Base-by-base conservation (phyloP, 2,329 filamentous ascomycete species). In the Colletotrichum sp. region DNA sequence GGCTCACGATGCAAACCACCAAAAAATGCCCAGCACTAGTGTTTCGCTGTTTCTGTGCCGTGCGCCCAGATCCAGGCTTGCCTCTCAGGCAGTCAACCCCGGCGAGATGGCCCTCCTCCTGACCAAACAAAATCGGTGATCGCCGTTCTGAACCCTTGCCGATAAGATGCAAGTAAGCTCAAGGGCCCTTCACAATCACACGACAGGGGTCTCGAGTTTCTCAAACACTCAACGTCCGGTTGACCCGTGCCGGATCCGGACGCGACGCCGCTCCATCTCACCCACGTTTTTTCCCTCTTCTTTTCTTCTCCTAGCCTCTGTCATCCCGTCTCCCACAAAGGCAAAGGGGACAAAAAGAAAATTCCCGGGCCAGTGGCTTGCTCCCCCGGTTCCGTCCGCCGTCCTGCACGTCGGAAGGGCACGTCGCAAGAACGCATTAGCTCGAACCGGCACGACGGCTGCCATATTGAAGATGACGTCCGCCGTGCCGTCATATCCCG, bases 161-260 rank as follows among this genome's bases (percentile, higher is more conserved):
- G 65, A 68, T 60, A 72, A 72, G 69, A 68, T 55, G 34, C 36
- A 57, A 36, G 44, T 36, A 63, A 49, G 44, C 36, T 24, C 63
- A 68, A 57, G 63, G 62, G 68, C 28, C 18, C 30, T 62, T 68
- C 15, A 28, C 16, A n/a, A 30, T 57, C 28, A 60, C 30, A 57
- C 28, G 16, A 36, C 65, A 68, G 65, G 65, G 65, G 65, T 36
- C 44, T 21, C 21, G 39, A 28, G 18, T 13, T 68, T 52, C 65
- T 68, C 65, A 68, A 69, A 69, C 67, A 69, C 67, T 44, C 67
- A 69, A 69, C 67, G 21, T 28, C 59, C 44, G 49, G 49, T 63
- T 65, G 39, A 72, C 59, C 55, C 63, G 63, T 75, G 36, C 72
- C 62, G 59, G 36, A 66, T 36, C 68, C 52, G 62, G 66, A 28